Percentiles rank a stretch among this genome's conserved stretches.
Conservation (phyloP, 805 yeast species). For the Torulaspora quercuum region DNA sequence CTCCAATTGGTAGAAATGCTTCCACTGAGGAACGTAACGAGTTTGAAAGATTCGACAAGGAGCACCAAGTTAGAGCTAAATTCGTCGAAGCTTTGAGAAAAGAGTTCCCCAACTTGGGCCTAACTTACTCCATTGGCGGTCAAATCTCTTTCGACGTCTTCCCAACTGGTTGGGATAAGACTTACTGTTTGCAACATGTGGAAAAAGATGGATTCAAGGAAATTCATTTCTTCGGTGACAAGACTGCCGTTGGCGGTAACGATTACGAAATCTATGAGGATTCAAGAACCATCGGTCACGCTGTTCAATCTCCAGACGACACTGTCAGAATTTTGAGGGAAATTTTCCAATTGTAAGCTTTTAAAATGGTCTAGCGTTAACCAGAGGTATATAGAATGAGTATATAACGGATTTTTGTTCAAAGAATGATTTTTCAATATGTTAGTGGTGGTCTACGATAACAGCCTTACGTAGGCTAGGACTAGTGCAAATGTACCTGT, state of each 20-base stretch:
- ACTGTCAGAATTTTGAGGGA: conserved; percentile 84
- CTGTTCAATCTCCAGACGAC: conserved; percentile 86
- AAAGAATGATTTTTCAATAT: too few species aligned
- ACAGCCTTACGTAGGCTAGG: conserved; percentile 82
- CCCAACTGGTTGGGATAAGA: conserved; percentile 99
- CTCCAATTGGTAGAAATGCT: conserved; percentile 98
- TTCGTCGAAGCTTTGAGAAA: conserved; percentile 82
- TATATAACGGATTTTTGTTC: too few species aligned
- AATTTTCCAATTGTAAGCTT: conserved; percentile 47
- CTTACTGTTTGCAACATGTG: conserved; percentile 94
- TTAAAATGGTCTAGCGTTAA: neutral
- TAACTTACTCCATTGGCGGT: conserved; percentile 98
- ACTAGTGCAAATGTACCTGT: conserved; percentile 97
- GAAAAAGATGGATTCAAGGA: conserved; percentile 76
- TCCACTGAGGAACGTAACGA: conserved; percentile 90
- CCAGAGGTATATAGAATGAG: too few species aligned
- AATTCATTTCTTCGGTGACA: conserved; percentile 98
- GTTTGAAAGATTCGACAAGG: conserved; percentile 79
- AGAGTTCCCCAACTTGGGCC: conserved; percentile 75
- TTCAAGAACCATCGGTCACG: conserved; percentile 91
- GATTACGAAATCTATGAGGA: conserved; percentile 96
- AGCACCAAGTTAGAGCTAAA: conserved; percentile 74
- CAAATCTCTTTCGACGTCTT: conserved; percentile 98
- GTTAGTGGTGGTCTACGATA: conserved; percentile 42
- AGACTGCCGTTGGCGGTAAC: conserved; percentile 95